Percentiles rank a stretch among this genome's conserved stretches.
Conservation (phyloP, 2,329 filamentous ascomycete species). For the Diplodia corticola region DNA sequence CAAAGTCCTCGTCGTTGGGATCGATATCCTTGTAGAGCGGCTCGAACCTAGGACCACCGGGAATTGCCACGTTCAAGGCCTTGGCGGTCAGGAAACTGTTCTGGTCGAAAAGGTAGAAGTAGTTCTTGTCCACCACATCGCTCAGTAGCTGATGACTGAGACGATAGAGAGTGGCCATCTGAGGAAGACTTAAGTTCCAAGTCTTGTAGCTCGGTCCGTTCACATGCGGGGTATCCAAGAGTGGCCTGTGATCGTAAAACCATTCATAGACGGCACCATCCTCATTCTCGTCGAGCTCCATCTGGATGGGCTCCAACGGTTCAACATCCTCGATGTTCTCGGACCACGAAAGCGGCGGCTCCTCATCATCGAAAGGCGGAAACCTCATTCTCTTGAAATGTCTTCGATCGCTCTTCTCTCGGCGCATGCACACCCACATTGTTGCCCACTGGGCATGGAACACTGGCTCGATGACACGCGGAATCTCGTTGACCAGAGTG, state of each 20-base stretch:
- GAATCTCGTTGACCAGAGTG: slow-evolving; percentile 94
- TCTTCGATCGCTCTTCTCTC: slow-evolving; percentile 92
- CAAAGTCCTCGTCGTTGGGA: slow-evolving; percentile 98
- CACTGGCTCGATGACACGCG: slow-evolving; percentile 94
- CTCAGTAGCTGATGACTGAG: slow-evolving; percentile 87
- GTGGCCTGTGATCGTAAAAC: slow-evolving; percentile 93
- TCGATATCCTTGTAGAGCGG: slow-evolving; percentile 98
- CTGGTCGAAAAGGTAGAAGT: slow-evolving; percentile 95
- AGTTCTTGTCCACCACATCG: slow-evolving; percentile 92
- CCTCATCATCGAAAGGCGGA: slow-evolving; percentile 97
- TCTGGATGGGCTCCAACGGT: slow-evolving; percentile 94
- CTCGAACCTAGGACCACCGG: slow-evolving; percentile 95
- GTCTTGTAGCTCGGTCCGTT: slow-evolving; percentile 95
- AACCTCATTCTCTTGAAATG: slow-evolving; percentile 99
- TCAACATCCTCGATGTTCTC: slow-evolving; percentile 99
- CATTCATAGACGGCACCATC: slow-evolving; percentile 90
- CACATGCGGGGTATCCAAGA: slow-evolving; percentile 88
- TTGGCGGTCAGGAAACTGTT: slow-evolving; percentile 96
- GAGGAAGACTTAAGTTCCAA: slow-evolving; percentile 89
- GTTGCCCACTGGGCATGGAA: slow-evolving; percentile 99
- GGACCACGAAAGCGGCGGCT: slow-evolving; percentile 94
- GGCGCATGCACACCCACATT: slow-evolving; percentile 98
- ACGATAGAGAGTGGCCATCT: slow-evolving; percentile 95
- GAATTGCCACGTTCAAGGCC: slow-evolving; percentile 93
- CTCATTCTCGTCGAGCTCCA: slow-evolving; percentile 94